Evolutionary conservation across 768 basidiomycete genomes (phyloP).

Genomic region (Tylopilus balloui): DNA sequence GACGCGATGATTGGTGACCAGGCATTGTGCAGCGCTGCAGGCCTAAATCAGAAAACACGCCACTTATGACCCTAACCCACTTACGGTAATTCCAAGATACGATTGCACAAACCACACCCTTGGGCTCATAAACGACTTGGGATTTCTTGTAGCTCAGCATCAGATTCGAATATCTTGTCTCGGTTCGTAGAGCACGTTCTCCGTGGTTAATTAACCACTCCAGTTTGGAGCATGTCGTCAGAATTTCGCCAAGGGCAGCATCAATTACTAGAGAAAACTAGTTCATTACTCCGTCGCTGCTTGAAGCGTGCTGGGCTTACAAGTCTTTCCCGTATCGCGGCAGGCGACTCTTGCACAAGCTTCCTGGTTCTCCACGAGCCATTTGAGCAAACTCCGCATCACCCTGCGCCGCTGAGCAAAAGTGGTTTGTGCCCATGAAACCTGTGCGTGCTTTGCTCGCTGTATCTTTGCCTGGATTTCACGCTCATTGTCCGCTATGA

Average conservation of each 20-base stretch:
- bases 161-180: constrained; percentile 61
- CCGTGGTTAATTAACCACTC: constrained; percentile 89
- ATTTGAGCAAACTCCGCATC: constrained; percentile 81
- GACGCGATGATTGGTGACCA: constrained; percentile 91
- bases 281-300: neutral
- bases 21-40: constrained; percentile 82
- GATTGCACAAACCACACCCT: constrained; percentile 88
- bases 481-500: constrained; percentile 65
- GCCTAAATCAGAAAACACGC: neutral
- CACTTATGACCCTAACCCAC: constrained; percentile 16
- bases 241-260: constrained; percentile 89
- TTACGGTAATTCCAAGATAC: constrained; percentile 95
- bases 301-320: constrained; percentile 41
- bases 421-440: constrained; percentile 65
- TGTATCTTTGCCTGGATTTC: constrained; percentile 75
- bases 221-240: constrained; percentile 93
- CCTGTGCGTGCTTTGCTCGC: constrained; percentile 61
- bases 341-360: constrained; percentile 82
- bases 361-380: constrained; percentile 91
- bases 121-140: constrained; percentile 80
- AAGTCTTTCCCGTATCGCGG: constrained; percentile 93
- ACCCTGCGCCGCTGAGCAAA: constrained; percentile 81
- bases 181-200: constrained; percentile 69
- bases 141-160: constrained; percentile 75
- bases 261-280: constrained; percentile 64